Evolutionary conservation across 352 stramenopile species (phyloP).

Genomic region (Phytophthora kernoviae): DNA sequence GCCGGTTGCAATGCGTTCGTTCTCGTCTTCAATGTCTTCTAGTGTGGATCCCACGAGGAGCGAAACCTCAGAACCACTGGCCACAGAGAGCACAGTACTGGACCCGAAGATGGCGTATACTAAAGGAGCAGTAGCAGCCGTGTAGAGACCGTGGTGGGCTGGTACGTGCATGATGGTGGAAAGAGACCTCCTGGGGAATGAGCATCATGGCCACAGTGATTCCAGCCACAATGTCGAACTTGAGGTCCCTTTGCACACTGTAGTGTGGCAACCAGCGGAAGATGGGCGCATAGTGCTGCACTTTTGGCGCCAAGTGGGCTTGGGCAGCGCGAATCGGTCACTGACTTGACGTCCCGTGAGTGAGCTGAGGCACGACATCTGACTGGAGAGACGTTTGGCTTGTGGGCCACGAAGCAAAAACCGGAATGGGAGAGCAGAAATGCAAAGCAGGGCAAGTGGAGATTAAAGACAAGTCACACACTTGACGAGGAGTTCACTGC

Average conservation of each 20-base stretch:
- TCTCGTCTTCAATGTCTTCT: conserved; percentile 42
- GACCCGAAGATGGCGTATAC: conserved; percentile 85
- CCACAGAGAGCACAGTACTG: conserved; percentile 79
- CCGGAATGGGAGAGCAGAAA: conserved; percentile 20
- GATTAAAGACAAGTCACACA: too few relatives aligned
- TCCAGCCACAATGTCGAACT: conserved; percentile 50
- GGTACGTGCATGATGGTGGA: conserved; percentile 85
- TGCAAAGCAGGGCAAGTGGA: too few relatives aligned
- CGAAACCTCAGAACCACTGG: conserved; percentile 67
- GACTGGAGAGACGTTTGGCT: not conserved
- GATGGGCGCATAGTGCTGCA: conserved; percentile 27
- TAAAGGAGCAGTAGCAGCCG: conserved; percentile 71
- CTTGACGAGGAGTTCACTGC: too few relatives aligned
- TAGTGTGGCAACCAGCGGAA: conserved; percentile 57
- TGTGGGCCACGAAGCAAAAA: conserved; percentile 17
- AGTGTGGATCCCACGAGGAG: conserved; percentile 52
- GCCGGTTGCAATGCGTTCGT: conserved; percentile 45
- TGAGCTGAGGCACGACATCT: conserved; percentile 1
- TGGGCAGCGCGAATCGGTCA: conserved; percentile 17
- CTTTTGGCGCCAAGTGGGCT: conserved; percentile 17
- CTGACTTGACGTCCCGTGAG: conserved; percentile 10
- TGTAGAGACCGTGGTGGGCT: conserved; percentile 89
- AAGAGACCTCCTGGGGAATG: conserved; percentile 88
- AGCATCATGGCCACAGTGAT: conserved; percentile 84
- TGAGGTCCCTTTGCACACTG: conserved; percentile 45